Conservation (phyloP, 352 stramenopile genomes). For the Globisporangium emineosum region DNA sequence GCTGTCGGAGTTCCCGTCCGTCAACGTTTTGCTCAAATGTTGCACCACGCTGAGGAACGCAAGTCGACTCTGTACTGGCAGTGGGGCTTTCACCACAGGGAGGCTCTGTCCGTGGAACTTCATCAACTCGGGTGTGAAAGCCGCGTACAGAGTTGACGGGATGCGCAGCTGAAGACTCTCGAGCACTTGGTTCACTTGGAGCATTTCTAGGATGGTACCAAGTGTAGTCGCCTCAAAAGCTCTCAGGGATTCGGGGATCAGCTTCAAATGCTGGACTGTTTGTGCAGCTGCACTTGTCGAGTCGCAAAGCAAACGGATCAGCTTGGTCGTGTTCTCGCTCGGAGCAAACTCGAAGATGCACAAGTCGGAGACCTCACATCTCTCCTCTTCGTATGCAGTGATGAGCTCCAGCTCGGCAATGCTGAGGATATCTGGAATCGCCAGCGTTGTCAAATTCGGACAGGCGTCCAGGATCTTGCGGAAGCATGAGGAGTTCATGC, state of each 20-base stretch:
- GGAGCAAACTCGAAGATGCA: background rate
- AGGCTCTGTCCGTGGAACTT: conserved; percentile 6
- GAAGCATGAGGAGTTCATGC: background rate
- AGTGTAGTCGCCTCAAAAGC: background rate
- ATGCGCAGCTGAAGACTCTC: conserved; percentile 12
- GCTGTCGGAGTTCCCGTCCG: background rate
- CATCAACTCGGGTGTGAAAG: background rate
- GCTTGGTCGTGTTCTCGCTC: background rate
- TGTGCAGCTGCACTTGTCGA: background rate
- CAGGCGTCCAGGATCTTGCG: conserved; percentile 8
- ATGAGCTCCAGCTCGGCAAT: conserved; percentile 1
- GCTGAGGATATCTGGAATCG: conserved; percentile 1
- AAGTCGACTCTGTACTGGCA: background rate
- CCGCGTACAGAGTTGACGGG: background rate
- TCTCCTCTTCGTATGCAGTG: conserved; percentile 2
- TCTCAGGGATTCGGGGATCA: background rate
- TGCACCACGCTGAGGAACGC: conserved; percentile 12
- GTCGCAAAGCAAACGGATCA: background rate
- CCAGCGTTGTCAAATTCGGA: background rate
- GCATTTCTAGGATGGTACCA: background rate
- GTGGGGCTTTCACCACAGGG: background rate
- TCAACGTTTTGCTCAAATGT: background rate
- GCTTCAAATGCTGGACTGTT: background rate
- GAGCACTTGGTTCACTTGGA: conserved; percentile 7
- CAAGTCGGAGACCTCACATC: background rate